Percentiles rank a stretch among this genome's conserved stretches.
Conservation (phyloP, 495 filamentous ascomycete genomes). For the Antarctomyces pellizariae region DNA sequence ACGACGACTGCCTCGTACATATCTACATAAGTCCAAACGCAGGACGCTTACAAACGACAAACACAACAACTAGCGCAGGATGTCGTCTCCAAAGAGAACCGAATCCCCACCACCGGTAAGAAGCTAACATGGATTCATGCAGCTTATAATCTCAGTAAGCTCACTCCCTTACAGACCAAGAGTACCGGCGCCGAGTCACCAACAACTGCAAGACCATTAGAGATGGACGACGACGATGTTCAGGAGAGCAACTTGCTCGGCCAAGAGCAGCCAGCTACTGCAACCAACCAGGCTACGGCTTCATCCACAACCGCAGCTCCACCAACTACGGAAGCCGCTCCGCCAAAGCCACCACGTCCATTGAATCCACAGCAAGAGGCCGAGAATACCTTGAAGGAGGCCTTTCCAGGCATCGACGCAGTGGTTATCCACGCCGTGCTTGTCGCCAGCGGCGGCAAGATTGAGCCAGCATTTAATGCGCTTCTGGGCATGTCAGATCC, state of each 20-base stretch:
- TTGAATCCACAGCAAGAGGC: constrained; percentile 59
- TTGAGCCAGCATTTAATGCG: constrained; percentile 92
- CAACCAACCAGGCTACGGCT: constrained; percentile 18
- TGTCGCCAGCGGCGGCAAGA: constrained; percentile 57
- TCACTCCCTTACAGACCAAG: no score
- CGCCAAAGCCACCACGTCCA: constrained; percentile 76
- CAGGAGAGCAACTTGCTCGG: constrained; percentile 36
- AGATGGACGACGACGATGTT: constrained; percentile 68
- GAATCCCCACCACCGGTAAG: no score
- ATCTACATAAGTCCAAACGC: no score
- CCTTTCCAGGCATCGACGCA: constrained; percentile 67
- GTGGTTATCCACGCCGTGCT: constrained; percentile 75
- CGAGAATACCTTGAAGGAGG: constrained; percentile 75
- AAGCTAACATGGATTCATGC: no score
- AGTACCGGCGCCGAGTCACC: constrained; percentile 42
- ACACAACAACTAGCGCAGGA: no score
- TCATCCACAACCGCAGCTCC: constrained; percentile 17
- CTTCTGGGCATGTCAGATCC: constrained; percentile 43
- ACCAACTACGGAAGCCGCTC: constrained; percentile 23
- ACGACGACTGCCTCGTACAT: no score
- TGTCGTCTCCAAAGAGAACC: no score
- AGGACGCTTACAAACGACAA: no score
- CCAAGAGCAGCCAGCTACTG: no score
- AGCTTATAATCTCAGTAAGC: no score
- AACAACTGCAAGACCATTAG: constrained; percentile 57